phyloP scores from a whole-genome alignment of 768 basidiomycete species.

The Lepiota venenata region DNA sequence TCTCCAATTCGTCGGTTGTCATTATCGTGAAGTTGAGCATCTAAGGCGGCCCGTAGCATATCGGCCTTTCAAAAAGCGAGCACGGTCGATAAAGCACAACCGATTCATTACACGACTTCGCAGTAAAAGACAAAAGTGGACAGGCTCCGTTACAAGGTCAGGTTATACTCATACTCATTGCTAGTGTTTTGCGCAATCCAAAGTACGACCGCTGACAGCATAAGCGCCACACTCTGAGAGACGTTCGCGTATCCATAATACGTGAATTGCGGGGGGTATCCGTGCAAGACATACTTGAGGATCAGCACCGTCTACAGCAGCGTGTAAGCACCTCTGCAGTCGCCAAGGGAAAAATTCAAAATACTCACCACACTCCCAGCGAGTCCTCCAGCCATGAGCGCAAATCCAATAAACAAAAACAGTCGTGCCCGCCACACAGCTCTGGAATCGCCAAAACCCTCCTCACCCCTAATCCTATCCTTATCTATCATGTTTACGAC shows the following conservation, averaged over 20 bases:
- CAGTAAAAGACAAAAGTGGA: background rate
- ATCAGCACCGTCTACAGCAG: constrained; percentile 72
- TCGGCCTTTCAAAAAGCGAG: too few relatives aligned
- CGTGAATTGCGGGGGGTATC: constrained; percentile 69
- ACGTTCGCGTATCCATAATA: constrained; percentile 97
- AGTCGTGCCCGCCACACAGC: constrained; percentile 91
- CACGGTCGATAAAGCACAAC: background rate
- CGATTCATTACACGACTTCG: constrained; percentile 2
- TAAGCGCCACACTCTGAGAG: constrained; percentile 84
- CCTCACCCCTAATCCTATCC: constrained; percentile 77
- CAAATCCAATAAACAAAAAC: constrained; percentile 93
- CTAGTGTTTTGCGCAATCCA: constrained; percentile 89
- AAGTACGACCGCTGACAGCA: constrained; percentile 82
- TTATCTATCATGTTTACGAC: constrained; percentile 96
- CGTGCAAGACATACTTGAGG: constrained; percentile 82
- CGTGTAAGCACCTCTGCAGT: background rate
- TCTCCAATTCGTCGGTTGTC: too few relatives aligned
- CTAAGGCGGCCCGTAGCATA: too few relatives aligned
- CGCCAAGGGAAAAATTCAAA: background rate
- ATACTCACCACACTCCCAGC: constrained; percentile 92
- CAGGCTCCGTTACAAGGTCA: constrained; percentile 52
- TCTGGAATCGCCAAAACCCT: constrained; percentile 73
- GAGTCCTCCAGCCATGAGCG: constrained; percentile 94
- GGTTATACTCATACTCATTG: constrained; percentile 91
- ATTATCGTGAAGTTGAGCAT: too few relatives aligned